These are phyloP conservation scores for Sugiyamaella castrensis DNA, from an alignment of 1,139 yeast species.

Conservation along the genomic window DNA sequence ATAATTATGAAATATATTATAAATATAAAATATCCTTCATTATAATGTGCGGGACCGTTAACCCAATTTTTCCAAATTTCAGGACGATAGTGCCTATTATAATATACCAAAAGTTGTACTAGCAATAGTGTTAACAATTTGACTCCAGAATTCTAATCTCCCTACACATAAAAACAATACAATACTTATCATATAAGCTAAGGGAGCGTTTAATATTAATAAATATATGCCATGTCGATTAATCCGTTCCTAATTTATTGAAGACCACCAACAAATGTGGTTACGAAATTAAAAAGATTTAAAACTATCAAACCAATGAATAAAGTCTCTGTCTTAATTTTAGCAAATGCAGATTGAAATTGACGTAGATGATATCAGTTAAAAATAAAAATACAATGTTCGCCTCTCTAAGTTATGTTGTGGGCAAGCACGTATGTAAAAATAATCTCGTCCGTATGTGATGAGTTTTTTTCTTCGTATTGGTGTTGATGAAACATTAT, in stretches of 20 bases:
- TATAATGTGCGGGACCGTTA: slow-evolving; percentile 4
- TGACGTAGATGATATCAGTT: slow-evolving; percentile 5
- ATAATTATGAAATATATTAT: slow-evolving; percentile 4
- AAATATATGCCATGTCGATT: slow-evolving; percentile 8
- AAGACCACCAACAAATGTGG: slow-evolving; percentile 11
- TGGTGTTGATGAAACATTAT: too few species aligned
- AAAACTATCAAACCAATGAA: slow-evolving; percentile 2
- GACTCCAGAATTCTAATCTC: slow-evolving; percentile 10
- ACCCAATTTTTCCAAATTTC: slow-evolving; percentile 10
- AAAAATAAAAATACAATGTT: slow-evolving; percentile 9
- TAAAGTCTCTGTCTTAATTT: slow-evolving; percentile 7
- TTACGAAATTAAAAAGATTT: slow-evolving; percentile 2
- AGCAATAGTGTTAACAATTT: slow-evolving; percentile 9
- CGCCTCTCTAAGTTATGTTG: too few species aligned
- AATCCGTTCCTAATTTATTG: slow-evolving; percentile 7
- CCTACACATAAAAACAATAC: slow-evolving; percentile 9
- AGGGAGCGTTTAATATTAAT: slow-evolving; percentile 11
- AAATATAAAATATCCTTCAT: slow-evolving; percentile 3
- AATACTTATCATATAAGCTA: slow-evolving; percentile 8
- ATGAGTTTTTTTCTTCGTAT: too few species aligned
- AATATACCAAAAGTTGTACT: slow-evolving; percentile 12
- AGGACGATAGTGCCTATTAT: slow-evolving; percentile 6
- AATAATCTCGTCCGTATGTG: too few species aligned
- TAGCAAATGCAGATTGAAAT: slow-evolving; percentile 5
- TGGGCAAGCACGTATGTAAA: too few species aligned